Evolutionary conservation across 257 asterid species (phyloP).

Genomic region (Solanum gracilifrons): DNA sequence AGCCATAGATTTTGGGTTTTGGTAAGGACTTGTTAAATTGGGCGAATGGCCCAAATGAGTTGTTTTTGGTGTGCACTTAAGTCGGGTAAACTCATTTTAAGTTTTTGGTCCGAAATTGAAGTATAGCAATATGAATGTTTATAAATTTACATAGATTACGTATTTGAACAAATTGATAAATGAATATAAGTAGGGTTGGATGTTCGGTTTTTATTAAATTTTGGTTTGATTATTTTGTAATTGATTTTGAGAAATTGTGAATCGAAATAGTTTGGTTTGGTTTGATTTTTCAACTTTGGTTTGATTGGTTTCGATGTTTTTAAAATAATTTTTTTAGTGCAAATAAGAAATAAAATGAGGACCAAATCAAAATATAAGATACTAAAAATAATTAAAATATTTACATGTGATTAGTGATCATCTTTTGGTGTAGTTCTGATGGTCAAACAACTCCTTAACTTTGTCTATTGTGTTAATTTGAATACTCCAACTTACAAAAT

Average conservation of each 20-base stretch:
- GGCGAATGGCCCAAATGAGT: neutral
- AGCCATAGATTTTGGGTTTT: slow-evolving; percentile 23
- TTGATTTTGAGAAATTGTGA: too few species aligned
- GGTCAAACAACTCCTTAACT: too few species aligned
- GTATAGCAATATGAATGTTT: neutral
- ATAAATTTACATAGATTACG: too few species aligned
- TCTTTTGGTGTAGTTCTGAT: neutral
- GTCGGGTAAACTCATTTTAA: neutral
- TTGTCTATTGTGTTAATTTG: neutral
- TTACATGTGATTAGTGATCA: neutral
- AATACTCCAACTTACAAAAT: neutral
- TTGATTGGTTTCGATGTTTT: too few species aligned
- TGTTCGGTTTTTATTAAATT: too few species aligned
- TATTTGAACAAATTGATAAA: neutral
- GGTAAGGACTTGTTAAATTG: neutral
- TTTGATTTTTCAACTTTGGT: neutral
- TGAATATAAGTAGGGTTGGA: neutral
- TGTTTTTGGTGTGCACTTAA: neutral
- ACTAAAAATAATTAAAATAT: too few species aligned
- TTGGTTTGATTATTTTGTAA: too few species aligned
- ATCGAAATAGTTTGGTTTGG: too few species aligned
- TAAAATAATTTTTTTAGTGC: too few species aligned
- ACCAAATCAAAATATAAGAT: neutral
- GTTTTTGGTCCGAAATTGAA: neutral
- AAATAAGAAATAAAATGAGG: too few species aligned